Evolutionary conservation across 768 basidiomycete species (phyloP), one percentile per base, ranked within the genome.

Genomic region (Cystobasidium ongulense): DNA sequence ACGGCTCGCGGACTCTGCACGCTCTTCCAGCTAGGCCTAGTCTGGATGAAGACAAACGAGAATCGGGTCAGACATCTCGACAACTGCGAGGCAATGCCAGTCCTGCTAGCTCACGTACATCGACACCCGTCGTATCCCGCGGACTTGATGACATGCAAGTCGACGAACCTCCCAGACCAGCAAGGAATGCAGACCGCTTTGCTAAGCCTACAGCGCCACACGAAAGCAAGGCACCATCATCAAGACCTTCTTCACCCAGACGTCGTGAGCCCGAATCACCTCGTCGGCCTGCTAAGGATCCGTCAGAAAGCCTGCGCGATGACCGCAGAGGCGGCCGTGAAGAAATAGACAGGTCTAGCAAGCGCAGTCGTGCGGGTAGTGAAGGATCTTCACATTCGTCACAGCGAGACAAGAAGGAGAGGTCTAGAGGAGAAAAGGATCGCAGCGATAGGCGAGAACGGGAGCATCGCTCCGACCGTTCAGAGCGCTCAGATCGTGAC

Each of bases 331-430:
- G 17, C 21, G 1, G 4, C 74, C 52, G 61, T 18, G 74, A 63
- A 1, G 54, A 41, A 0, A 53, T 31, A 36, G 65, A 53, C 21
- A 27, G 13, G 46, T 17, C 35, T 17, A 15, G 15, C 13, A 10
- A 35, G 39, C n/a, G 52, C 25, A 59, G 57, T 41, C 71, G 75
- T 4, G 57, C 39, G 15, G 54, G 71, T 5, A 75, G 75, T 46
- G 70, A 72, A 23, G 75, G 66, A 38, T 75, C 75, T 7, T 62
- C 72, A 1, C 72, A 75, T 39, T 73, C 75, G n/a, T 39, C 50
- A 1, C 39, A 62, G 3, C 18, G 63, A 3, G 63, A 54, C 13
- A 18, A 64, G 17, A 72, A 66, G 38, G 36, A 54, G 3, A 50
- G 74, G 39, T 18, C n/a, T 4, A 52, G 68, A 52, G n/a, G 36